These are phyloP conservation scores for Cyclotella kingstonii DNA, from an alignment of 108 stramenopile species.

Conservation along the genomic window DNA sequence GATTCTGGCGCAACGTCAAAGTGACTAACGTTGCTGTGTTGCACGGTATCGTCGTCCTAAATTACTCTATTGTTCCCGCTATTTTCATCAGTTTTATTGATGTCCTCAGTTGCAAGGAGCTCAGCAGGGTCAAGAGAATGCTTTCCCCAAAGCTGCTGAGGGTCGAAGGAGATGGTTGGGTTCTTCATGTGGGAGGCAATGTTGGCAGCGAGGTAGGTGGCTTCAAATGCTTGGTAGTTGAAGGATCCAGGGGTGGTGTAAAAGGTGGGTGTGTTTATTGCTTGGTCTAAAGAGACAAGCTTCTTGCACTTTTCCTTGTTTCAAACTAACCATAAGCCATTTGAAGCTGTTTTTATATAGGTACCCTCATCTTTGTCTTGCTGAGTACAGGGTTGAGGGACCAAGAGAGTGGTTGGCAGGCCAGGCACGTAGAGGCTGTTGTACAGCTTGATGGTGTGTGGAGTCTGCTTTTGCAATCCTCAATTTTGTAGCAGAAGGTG, in stretches of 20 bases:
- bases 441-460: slow-evolving; percentile 3
- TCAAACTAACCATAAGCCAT: slow-evolving; percentile 4
- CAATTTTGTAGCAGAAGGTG: slow-evolving; percentile 7
- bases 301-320: neutral
- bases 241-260: neutral
- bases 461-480: neutral
- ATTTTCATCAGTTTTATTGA: neutral
- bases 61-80: neutral
- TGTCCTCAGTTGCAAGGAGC: slow-evolving; percentile 3
- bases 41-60: slow-evolving; percentile 2
- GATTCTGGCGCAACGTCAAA: no score
- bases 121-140: neutral
- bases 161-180: neutral
- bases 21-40: slow-evolving; percentile 7
- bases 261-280: slow-evolving; percentile 13
- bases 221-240: slow-evolving; percentile 5
- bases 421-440: slow-evolving; percentile 7
- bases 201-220: neutral
- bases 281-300: neutral
- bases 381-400: neutral
- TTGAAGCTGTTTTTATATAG: neutral
- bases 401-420: neutral
- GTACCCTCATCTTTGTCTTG: neutral
- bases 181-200: neutral
- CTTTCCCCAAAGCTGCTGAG: neutral